Evolutionary conservation across 2,329 filamentous ascomycete genomes (phyloP).

Genomic region (Chaetoscypha palmicola): DNA sequence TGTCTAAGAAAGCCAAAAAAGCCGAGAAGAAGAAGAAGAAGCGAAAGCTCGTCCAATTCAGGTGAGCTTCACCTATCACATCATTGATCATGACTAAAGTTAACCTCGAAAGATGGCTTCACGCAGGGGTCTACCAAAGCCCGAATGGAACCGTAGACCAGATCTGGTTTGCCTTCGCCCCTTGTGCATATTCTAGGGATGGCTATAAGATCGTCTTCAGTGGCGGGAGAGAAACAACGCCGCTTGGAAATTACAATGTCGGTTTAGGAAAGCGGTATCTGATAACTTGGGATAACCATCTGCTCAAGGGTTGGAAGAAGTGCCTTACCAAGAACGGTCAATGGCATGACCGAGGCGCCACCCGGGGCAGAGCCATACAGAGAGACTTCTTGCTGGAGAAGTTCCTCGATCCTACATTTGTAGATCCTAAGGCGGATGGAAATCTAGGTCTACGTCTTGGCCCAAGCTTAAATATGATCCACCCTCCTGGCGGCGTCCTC

Average conservation of each 20-base stretch:
- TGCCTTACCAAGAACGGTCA: slow-evolving; percentile 7
- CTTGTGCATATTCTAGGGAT: not conserved
- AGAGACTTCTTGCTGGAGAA: not conserved
- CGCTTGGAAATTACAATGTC: slow-evolving; percentile 2
- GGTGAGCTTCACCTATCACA: not conserved
- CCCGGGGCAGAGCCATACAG: slow-evolving; percentile 1
- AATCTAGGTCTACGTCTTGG: slow-evolving; percentile 5
- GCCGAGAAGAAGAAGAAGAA: too few species aligned
- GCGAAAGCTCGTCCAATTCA: not conserved
- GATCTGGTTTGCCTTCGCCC: slow-evolving; percentile 13
- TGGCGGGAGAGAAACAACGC: not conserved
- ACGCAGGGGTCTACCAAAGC: slow-evolving; percentile 12
- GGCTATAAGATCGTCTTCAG: slow-evolving; percentile 6
- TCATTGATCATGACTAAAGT: too few species aligned
- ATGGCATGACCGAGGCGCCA: slow-evolving; percentile 2
- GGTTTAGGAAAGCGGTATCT: slow-evolving; percentile 10
- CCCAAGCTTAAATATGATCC: slow-evolving; percentile 11
- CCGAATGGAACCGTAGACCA: not conserved
- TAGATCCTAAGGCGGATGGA: slow-evolving; percentile 9
- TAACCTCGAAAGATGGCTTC: slow-evolving; percentile 9
- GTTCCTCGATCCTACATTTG: slow-evolving; percentile 5
- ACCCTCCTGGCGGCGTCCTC: not conserved
- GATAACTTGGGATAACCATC: slow-evolving; percentile 13
- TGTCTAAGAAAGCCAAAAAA: too few species aligned
- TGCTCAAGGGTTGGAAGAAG: slow-evolving; percentile 3